Evolutionary conservation across 139 green algal genomes (phyloP), one percentile per base, ranked within the genome.

Genomic region (Prasinococcaceae sp.): DNA sequence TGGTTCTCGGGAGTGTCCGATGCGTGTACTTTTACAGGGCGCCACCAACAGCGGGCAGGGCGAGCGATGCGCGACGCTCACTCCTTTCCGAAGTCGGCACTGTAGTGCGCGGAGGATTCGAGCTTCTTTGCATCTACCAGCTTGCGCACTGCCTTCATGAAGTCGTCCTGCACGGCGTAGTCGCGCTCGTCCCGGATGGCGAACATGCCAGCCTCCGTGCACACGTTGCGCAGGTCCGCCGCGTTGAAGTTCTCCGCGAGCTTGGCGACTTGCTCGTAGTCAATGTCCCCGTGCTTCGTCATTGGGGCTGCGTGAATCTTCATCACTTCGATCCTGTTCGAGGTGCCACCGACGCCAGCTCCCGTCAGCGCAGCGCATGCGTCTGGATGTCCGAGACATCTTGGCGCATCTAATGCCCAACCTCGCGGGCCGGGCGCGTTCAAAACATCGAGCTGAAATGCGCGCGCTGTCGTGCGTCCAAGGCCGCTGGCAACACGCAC

Each of bases 111-210:
- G 17, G 40, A 41, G 2, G 69, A 78, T 69, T 98, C 90, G 20
- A 98, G 78, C 72, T 99, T 99, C 77, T 99, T 99, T 6, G 86
- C 80, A 20, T 99, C 90, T 3, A 82, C 84, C 59, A 97, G 68
- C 70, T 99, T 99, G 23, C 90, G 76, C 23, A 94, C 90, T 25
- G 89, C 79, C 69, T 97, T 98, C 88, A 98, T 97, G 68, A 97
- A 97, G 60, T 99, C 92, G 53, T 99, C 90, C 25, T 97, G 89
- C 24, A 88, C 47, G 4, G 76, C 70, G 60, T 97, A 96, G 75
- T 97, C 89, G 1, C 89, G 79, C 65, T 97, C 89, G 45, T 95
- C 89, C 3, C 90, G 68, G 45, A 99, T 99, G 3, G 92, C 92
- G 78, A 97, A 96, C 82, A 93, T 92, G 51, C 89, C 90, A 6